Conservation (phyloP, 257 asterid genomes). For the Scutellaria baicalensis region DNA sequence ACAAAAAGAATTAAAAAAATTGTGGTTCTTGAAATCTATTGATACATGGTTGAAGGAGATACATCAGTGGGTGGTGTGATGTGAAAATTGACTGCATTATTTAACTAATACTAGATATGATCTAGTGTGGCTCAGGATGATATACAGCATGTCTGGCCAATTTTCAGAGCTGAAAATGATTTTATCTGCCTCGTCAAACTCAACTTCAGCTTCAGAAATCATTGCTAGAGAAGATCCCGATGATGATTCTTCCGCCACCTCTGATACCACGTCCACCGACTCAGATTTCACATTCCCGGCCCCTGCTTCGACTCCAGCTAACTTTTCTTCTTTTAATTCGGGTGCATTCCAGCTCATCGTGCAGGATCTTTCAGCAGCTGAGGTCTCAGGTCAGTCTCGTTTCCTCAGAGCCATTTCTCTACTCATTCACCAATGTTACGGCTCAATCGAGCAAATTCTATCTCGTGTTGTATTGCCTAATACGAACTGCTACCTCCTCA, state of each 20-base stretch:
- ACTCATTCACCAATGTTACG: constrained; percentile 23
- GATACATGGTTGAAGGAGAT: constrained; percentile 21
- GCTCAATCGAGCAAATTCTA: constrained; percentile 22
- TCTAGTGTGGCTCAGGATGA: constrained; percentile 99
- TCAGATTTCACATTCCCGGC: constrained; percentile 93
- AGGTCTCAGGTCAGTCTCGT: constrained; percentile 81
- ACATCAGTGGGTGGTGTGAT: constrained; percentile 10
- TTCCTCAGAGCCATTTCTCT: constrained; percentile 29
- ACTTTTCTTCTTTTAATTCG: constrained; percentile 52
- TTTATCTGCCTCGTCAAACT: constrained; percentile 63
- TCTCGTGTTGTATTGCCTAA: constrained; percentile 8
- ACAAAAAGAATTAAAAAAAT: not conserved
- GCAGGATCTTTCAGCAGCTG: constrained; percentile 89
- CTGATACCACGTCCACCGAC: constrained; percentile 71
- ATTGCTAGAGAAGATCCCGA: constrained; percentile 43
- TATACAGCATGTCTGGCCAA: constrained; percentile 96
- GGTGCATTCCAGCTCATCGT: constrained; percentile 87
- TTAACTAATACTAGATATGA: constrained; percentile 36
- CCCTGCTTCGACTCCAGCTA: constrained; percentile 65
- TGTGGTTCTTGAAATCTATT: not conserved
- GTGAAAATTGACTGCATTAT: constrained; percentile 20
- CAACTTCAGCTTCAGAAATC: constrained; percentile 59
- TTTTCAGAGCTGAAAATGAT: constrained; percentile 96
- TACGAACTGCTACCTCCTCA: not conserved
- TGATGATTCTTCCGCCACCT: constrained; percentile 63